Conservation (phyloP, 2,329 filamentous ascomycete genomes). For the Xylaria sp. region DNA sequence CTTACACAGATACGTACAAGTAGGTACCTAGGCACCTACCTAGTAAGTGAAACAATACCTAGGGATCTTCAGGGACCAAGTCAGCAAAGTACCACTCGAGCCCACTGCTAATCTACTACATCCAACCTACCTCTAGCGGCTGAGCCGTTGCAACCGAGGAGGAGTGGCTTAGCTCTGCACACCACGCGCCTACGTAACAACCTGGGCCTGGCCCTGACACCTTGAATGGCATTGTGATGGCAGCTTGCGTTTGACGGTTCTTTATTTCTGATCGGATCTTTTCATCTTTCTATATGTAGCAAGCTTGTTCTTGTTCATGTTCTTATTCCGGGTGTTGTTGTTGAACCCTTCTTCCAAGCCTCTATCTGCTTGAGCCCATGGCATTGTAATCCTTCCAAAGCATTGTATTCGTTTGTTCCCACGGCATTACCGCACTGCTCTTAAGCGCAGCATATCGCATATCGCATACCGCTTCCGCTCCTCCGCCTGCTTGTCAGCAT, state of each 20-base stretch:
- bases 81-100: not conserved
- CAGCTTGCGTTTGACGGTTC: not conserved
- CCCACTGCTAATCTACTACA: not conserved
- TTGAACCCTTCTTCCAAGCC: slow-evolving; percentile 4
- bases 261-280: slow-evolving; percentile 19
- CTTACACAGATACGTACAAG: too few relatives aligned
- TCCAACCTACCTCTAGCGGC: not conserved
- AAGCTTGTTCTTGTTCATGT: slow-evolving; percentile 8
- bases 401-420: slow-evolving; percentile 16
- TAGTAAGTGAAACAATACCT: not conserved
- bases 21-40: too few relatives aligned
- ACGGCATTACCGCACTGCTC: slow-evolving; percentile 3
- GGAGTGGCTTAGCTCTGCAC: slow-evolving; percentile 16
- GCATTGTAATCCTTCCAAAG: slow-evolving; percentile 10
- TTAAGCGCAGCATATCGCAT: not conserved
- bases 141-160: slow-evolving; percentile 11
- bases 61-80: slow-evolving; percentile 11
- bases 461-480: not conserved
- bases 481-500: not conserved
- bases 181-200: not conserved
- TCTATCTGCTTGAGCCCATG: slow-evolving; percentile 13
- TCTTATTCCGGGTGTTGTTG: not conserved
- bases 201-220: not conserved
- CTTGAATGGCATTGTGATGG: not conserved
- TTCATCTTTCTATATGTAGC: not conserved